phyloP scores from a whole-genome alignment of 1,284 basidiomycete species.

The Puccinia coronata region DNA sequence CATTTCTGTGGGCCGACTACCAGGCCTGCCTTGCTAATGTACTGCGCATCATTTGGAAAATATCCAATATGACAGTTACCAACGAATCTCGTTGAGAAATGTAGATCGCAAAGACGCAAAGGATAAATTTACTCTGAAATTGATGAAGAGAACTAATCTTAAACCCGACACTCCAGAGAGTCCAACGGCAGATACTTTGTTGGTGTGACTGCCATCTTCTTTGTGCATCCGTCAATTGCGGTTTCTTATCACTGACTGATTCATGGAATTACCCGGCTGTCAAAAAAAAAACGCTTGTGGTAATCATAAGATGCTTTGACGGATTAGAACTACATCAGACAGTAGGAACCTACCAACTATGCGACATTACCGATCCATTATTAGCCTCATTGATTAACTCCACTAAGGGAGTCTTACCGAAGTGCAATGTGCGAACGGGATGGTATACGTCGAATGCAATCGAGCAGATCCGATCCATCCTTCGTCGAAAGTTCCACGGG shows the following conservation, averaged over 20 bases:
- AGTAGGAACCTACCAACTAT: slow-evolving; percentile 86
- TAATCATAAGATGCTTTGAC: slow-evolving; percentile 70
- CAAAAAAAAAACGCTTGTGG: background rate
- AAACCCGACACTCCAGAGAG: background rate
- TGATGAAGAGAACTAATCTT: slow-evolving; percentile 3
- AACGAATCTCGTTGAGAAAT: slow-evolving; percentile 63
- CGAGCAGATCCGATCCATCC: slow-evolving; percentile 76
- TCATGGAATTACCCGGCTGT: background rate
- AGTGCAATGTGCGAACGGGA: slow-evolving; percentile 71
- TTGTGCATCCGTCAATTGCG: background rate
- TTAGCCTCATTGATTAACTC: slow-evolving; percentile 76
- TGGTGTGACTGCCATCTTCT: background rate
- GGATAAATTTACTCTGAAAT: slow-evolving; percentile 38
- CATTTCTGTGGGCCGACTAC: background rate
- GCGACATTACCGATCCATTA: slow-evolving; percentile 84
- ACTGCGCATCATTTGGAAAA: slow-evolving; percentile 33
- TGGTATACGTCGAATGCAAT: slow-evolving; percentile 77
- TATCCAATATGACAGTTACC: slow-evolving; percentile 66
- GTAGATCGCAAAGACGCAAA: slow-evolving; percentile 21
- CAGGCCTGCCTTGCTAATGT: background rate
- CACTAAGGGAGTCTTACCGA: slow-evolving; percentile 47
- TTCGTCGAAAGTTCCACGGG: slow-evolving; percentile 83
- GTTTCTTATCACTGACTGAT: background rate
- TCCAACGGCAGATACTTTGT: background rate
- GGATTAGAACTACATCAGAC: slow-evolving; percentile 75